A percentile compares a stretch with the other conserved stretches of the same genome.
These are phyloP conservation scores for Neurospora sp. DNA, from an alignment of 495 filamentous ascomycete species.

Conservation along the genomic window DNA sequence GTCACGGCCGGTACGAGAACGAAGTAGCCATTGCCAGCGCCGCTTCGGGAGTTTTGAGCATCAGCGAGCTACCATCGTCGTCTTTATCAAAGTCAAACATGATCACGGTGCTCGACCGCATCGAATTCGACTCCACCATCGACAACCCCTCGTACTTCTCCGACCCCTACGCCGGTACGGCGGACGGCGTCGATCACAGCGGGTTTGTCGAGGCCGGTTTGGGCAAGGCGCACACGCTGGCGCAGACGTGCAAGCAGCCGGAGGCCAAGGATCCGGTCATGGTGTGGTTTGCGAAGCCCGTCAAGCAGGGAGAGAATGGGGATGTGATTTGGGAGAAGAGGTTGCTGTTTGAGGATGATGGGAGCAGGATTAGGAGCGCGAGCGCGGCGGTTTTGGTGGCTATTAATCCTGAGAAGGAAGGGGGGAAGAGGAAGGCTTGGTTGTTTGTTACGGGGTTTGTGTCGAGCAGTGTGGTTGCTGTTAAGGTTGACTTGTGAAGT, in stretches of 20 bases:
- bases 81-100: constrained; percentile 26
- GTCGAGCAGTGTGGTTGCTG: constrained; percentile 41
- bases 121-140: constrained; percentile 34
- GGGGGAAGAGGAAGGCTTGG: constrained; percentile 36
- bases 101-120: constrained; percentile 31
- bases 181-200: constrained; percentile 37
- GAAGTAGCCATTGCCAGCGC: constrained; percentile 42
- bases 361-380: constrained; percentile 36
- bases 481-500: constrained; percentile 40
- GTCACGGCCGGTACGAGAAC: constrained; percentile 34
- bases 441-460: constrained; percentile 50
- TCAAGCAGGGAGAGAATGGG: constrained; percentile 3
- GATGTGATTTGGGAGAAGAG: constrained; percentile 27
- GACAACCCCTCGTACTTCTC: constrained; percentile 51
- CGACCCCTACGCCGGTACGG: constrained; percentile 40
- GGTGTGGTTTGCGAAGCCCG: constrained; percentile 35
- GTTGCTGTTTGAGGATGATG: constrained; percentile 51
- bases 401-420: constrained; percentile 27
- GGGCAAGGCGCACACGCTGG: constrained; percentile 27
- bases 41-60: constrained; percentile 18
- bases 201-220: constrained; percentile 47
- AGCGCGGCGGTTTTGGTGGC: constrained; percentile 46
- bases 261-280: constrained; percentile 33
- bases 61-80: constrained; percentile 21
- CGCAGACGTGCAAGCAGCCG: constrained; percentile 23